Evolutionary conservation across 2,329 filamentous ascomycete genomes (phyloP).

Genomic region (Talaromyces sp.): DNA sequence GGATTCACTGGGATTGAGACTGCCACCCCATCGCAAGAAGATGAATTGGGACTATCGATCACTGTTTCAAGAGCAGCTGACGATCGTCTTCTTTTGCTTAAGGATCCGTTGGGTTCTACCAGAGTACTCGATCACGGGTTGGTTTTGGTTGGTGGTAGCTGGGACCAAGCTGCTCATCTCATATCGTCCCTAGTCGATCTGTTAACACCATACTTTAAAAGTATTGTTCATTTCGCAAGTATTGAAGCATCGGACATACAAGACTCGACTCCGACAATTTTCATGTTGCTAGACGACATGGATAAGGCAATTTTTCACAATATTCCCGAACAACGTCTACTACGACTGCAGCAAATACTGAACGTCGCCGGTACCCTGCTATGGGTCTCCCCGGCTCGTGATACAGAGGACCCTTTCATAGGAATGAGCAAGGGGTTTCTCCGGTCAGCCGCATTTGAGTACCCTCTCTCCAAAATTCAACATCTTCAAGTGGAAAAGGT

Average conservation of each 20-base stretch:
- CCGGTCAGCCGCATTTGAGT: constrained; percentile 5
- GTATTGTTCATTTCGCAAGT: background rate
- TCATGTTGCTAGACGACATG: constrained; percentile 2
- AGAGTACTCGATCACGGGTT: background rate
- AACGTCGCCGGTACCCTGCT: background rate
- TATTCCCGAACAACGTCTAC: background rate
- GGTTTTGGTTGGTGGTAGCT: background rate
- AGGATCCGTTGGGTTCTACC: background rate
- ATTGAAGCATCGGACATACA: background rate
- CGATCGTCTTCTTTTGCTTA: background rate
- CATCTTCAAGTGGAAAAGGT: background rate
- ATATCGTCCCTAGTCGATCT: background rate
- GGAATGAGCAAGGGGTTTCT: constrained; percentile 8
- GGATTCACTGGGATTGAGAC: constrained; percentile 3
- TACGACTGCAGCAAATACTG: background rate
- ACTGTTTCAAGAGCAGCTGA: background rate
- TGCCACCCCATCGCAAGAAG: background rate
- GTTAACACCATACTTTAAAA: background rate
- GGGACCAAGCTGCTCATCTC: background rate
- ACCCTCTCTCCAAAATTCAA: constrained; percentile 4
- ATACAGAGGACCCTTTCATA: constrained; percentile 3
- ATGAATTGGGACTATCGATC: background rate
- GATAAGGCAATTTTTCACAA: background rate
- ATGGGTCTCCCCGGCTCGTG: constrained; percentile 7
- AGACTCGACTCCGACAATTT: background rate